Evolutionary conservation across 208 protist genomes (phyloP), one percentile per base, ranked within the genome.

Genomic region (Borovskyia barvae): DNA sequence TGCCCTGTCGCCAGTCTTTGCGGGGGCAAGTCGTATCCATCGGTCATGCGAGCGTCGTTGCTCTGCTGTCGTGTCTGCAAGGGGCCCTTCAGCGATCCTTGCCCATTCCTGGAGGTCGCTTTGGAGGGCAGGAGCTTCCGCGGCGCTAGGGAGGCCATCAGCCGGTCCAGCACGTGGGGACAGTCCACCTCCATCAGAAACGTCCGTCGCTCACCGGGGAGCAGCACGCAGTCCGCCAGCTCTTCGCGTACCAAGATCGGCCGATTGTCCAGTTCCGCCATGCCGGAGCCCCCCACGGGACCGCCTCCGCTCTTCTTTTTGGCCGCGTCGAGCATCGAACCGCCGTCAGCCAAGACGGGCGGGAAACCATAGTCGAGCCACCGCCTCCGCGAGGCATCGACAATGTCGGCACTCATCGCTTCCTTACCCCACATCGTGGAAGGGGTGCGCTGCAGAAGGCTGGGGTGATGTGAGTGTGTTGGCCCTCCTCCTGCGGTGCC

Each of bases 141-240:
- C 37, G 20, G 59, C 20, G 22, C 41, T n/a, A 62, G 11, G 14
- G 49, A 52, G 17, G 29, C 58, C 45, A 66, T 24, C 17, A 70
- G 37, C n/a, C 49, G 40, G 19, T 46, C 14, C 32, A 63, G 50
- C 20, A 70, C 57, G 19, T 36, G 41, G 11, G 63, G 72, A 37
- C 61, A 51, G 28, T 56, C 40, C 26, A 71, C 48, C 37, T 77
- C 67, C 2, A 83, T 40, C 32, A 72, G 19, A 15, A 83, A 53
- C 36, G 37, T 52, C 0, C 54, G 42, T 12, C 56, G 48, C 39
- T 85, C 71, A n/a, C 77, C 77, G 14, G 82, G 82, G 7, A 78
- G 62, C 20, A 85, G 56, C 19, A 85, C 53, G 47, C 69, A 64
- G 54, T 89, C 77, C 1, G 72, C 66, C 26, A 89, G 30, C 20